Evolutionary conservation across 2,329 filamentous ascomycete genomes (phyloP), one percentile per base, ranked within the genome.

Genomic region (Verticillium longisporum): DNA sequence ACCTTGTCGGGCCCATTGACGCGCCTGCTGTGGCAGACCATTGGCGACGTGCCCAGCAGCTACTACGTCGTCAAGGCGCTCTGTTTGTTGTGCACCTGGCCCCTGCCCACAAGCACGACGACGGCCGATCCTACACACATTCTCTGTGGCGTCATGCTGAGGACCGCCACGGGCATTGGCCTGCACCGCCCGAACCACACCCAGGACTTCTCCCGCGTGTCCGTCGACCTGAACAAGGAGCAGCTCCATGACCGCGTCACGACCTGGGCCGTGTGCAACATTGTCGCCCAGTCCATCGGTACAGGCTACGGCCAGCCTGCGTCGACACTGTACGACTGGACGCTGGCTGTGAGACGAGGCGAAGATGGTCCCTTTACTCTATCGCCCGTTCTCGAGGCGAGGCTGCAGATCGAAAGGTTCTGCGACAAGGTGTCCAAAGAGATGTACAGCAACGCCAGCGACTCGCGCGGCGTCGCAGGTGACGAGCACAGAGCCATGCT

Each of bases 261-360:
- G 58, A 94, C 90, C 1, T 95, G 90, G 90, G 90, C 90, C 1
- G 88, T 91, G 4, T 92, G 90, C 77, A 95, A 95, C 70, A 89
- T 94, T 65, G 90, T 93, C 37, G 88, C 90, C 26, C 90, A 94
- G 69, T 88, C 86, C 61, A 85, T 93, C 54, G 90, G 89, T n/a
- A 94, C 91, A 4, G 90, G 90, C 21, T 91, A 92, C 68, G 90
- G 90, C 6, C 90, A 93, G 70, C 90, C 91, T 7, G 89, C 90
- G 5, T 90, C 89, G 55, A 91, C 86, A 58, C 80, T 88, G 56
- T 93, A 89, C 74, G 90, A 89, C 73, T 92, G 85, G 83, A 93
- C 87, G 2, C 78, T 89, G 63, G 87, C 82, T 55, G 78, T 84
- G 67, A 78, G 84, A 57, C 81, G 84, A 1, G 84, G 84, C 56